Percentiles rank a stretch among this genome's conserved stretches.
phyloP scores from a whole-genome alignment of 2,329 filamentous ascomycete species.

The Lachnellula subtilissima region DNA sequence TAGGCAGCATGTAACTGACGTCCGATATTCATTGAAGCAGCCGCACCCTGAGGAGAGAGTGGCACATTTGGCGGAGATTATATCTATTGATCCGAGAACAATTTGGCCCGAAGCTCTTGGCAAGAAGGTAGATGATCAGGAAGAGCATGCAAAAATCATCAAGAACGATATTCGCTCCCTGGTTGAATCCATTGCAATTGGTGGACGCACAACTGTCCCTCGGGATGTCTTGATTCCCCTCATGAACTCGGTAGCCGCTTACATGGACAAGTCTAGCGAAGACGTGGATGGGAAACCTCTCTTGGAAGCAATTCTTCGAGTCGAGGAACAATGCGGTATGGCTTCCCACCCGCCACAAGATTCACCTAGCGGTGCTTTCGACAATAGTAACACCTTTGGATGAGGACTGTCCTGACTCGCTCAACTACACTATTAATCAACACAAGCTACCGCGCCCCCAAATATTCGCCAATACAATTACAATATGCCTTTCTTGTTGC shows the following conservation, averaged over 20 bases:
- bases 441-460: too few species aligned
- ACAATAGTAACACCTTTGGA: not conserved
- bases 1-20: not conserved
- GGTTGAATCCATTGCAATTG: constrained; percentile 4
- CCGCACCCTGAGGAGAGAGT: constrained; percentile 2
- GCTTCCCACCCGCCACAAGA: not conserved
- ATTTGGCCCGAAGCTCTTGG: constrained; percentile 4
- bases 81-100: constrained; percentile 4
- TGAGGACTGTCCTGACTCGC: not conserved
- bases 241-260: constrained; percentile 5
- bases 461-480: too few species aligned
- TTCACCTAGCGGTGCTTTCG: not conserved
- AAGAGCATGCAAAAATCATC: constrained; percentile 6
- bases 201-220: constrained; percentile 2
- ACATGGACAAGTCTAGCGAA: constrained; percentile 7
- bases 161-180: constrained; percentile 6
- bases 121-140: constrained; percentile 1
- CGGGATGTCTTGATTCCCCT: constrained; percentile 8
- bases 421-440: too few species aligned
- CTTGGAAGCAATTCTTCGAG: constrained; percentile 1
- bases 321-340: constrained; percentile 4
- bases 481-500: too few species aligned
- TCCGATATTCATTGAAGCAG: not conserved
- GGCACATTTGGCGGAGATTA: constrained; percentile 3
- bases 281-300: constrained; percentile 7